Evolutionary conservation across 108 stramenopile genomes (phyloP).

Genomic region (Epipyxis sp.): DNA sequence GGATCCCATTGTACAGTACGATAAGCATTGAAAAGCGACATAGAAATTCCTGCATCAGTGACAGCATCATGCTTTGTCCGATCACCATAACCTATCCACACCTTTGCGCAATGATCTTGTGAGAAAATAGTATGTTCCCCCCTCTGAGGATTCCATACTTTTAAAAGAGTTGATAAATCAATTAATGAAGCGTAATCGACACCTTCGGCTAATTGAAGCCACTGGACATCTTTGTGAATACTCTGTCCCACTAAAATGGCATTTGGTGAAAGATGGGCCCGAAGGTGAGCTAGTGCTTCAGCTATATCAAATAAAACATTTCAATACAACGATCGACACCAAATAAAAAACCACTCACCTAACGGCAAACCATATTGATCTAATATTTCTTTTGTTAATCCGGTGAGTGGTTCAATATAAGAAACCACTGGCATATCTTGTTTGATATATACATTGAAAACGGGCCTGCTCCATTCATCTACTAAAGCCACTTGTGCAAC

Average conservation of each 20-base stretch:
- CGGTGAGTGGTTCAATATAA: constrained; percentile 9
- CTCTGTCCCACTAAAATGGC: constrained; percentile 26
- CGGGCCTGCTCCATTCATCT: not conserved
- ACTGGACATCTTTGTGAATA: constrained; percentile 31
- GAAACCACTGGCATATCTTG: constrained; percentile 27
- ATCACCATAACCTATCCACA: constrained; percentile 21
- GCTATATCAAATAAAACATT: not conserved
- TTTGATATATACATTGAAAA: constrained; percentile 15
- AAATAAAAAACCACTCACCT: not conserved
- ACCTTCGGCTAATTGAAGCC: constrained; percentile 19
- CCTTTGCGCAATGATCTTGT: constrained; percentile 29
- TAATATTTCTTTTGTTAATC: constrained; percentile 12
- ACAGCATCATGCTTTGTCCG: constrained; percentile 27
- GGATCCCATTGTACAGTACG: not conserved
- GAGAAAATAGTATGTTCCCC: constrained; percentile 14
- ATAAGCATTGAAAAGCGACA: constrained; percentile 27
- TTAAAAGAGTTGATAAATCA: not conserved
- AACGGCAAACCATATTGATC: not conserved
- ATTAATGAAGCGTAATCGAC: constrained; percentile 28
- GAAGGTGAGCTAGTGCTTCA: constrained; percentile 1
- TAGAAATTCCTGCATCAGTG: constrained; percentile 6
- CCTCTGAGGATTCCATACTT: constrained; percentile 6
- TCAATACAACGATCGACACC: not conserved
- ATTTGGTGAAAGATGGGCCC: not conserved
- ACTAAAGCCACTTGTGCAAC: constrained; percentile 10